Evolutionary conservation across 441 rosid species (phyloP).

Genomic region (Brassica balearica): DNA sequence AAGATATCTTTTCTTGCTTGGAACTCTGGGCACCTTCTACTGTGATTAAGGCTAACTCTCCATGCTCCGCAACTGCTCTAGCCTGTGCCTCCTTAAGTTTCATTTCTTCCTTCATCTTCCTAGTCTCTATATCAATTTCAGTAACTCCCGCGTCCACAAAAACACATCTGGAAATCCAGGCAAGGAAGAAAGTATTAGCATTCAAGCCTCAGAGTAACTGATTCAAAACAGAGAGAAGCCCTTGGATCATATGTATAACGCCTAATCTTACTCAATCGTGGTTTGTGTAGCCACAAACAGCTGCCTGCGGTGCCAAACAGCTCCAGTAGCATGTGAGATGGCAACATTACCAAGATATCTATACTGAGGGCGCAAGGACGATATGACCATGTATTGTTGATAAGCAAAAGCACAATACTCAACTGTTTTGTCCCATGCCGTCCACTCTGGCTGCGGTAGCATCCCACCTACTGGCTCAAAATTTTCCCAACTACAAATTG

Average conservation of each 20-base stretch:
- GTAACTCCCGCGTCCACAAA: slow-evolving; percentile 98
- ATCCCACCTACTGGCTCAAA: slow-evolving; percentile 94
- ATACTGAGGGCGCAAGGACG: slow-evolving; percentile 94
- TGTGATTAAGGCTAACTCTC: slow-evolving; percentile 89
- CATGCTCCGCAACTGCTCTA: slow-evolving; percentile 91
- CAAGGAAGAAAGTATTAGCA: slow-evolving; percentile 35
- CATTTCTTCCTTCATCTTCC: slow-evolving; percentile 69
- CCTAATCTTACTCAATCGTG: slow-evolving; percentile 86
- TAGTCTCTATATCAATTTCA: slow-evolving; percentile 86
- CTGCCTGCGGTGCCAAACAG: slow-evolving; percentile 98
- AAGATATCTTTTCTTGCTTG: slow-evolving; percentile 70
- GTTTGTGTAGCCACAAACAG: slow-evolving; percentile 97
- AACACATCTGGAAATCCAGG: slow-evolving; percentile 72
- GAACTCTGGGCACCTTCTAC: slow-evolving; percentile 77
- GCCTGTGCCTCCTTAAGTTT: slow-evolving; percentile 73
- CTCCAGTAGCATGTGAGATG: slow-evolving; percentile 94
- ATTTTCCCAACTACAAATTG: slow-evolving; percentile 91
- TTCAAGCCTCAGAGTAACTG: slow-evolving; percentile 17
- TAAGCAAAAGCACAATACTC: slow-evolving; percentile 98
- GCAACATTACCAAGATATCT: slow-evolving; percentile 98
- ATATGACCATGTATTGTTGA: slow-evolving; percentile 93
- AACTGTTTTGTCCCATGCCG: slow-evolving; percentile 99
- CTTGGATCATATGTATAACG: slow-evolving; percentile 19
- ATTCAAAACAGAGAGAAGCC: slow-evolving; percentile 17
- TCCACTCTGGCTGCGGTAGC: slow-evolving; percentile 99